Base-by-base conservation (phyloP, 371 early-diverging fungal genomes). In the Conidiobolus incongruus region DNA sequence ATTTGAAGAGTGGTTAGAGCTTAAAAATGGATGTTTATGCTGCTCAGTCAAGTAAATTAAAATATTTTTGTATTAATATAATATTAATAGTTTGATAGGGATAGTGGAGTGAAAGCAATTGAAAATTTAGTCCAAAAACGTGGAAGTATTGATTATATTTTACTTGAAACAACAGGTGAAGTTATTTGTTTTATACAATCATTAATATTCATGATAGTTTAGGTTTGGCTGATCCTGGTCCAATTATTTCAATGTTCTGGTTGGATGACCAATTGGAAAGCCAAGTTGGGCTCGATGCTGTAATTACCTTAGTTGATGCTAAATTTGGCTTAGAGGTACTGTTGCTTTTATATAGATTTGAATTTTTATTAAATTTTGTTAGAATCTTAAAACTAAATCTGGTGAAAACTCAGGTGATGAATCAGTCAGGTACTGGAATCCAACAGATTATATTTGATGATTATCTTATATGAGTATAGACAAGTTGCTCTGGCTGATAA, bases 211-310 rank as follows among this genome's bases (percentile, higher is more conserved):
- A 23, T 13, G 12, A 12, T 24, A 13, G 13, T 35, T 60, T 65
- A 52, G 70, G 84, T 6, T 51, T 83, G 12, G 84, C 84, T 2
- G 86, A 85, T 62, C 86, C 86, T 16, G 66, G 68, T 62, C 50
- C 88, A 3, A 92, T 96, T 44, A 91, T 86, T 2, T 70, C 80
- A 19, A 91, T 91, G 78, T 82, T 96, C 52, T 96, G 97, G 97
- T 54, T 92, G 33, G 95, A 96, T 49, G 92, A 91, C 52, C 84
- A 77, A 11, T 66, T 96, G 30, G 77, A 81, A 5, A 75, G 81
- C 49, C 73, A 83, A 3, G 66, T 95, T 21, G 80, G 84, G 43
- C 60, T 96, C 26, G 97, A 96, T 49, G 95, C 89, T 0, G 83
- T 94, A 30, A 69, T 93, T 3, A 87, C 94, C 2, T 56, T 96